Evolutionary conservation across 2,329 filamentous ascomycete genomes (phyloP).

Genomic region (Fusarium gaditjirri): DNA sequence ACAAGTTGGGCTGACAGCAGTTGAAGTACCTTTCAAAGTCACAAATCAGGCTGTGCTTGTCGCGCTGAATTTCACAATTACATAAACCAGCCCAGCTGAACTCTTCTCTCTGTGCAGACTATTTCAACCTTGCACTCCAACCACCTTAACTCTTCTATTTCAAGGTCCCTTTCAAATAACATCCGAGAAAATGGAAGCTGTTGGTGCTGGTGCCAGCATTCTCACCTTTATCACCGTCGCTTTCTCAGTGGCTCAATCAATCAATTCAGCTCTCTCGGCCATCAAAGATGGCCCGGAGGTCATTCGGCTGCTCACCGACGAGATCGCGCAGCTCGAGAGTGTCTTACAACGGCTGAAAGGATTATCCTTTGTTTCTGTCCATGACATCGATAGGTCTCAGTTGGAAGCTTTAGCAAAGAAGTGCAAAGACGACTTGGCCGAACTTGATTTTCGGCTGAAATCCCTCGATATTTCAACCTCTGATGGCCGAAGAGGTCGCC

Average conservation of each 20-base stretch:
- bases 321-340: background rate
- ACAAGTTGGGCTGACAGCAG: accelerated
- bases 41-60: background rate
- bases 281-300: background rate
- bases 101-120: accelerated
- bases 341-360: accelerated
- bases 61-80: background rate
- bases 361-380: accelerated
- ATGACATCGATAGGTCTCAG: background rate
- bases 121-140: background rate
- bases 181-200: background rate
- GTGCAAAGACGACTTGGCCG: background rate
- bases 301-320: accelerated
- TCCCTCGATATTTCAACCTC: accelerated
- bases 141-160: accelerated
- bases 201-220: background rate
- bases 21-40: background rate
- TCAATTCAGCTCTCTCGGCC: background rate
- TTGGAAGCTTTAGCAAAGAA: accelerated
- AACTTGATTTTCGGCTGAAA: accelerated
- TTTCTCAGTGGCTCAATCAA: background rate
- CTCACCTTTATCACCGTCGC: background rate
- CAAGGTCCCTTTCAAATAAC: accelerated
- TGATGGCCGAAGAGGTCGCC: background rate
- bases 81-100: background rate